These are phyloP conservation scores for Lepiota subincarnata DNA, from an alignment of 768 basidiomycete species.

Conservation along the genomic window DNA sequence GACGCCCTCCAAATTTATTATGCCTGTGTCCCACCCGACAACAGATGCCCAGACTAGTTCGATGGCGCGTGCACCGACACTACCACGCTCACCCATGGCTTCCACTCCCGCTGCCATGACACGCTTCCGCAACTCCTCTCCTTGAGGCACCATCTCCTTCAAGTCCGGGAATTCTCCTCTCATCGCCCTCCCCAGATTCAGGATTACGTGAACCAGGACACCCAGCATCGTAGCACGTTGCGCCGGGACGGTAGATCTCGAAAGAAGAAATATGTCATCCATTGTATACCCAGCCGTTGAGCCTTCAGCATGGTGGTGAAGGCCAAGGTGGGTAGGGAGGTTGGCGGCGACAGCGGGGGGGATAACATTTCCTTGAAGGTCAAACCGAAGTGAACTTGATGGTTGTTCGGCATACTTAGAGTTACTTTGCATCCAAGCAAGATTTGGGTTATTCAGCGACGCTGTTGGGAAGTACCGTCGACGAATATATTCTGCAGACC, in stretches of 20 bases:
- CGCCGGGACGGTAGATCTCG: slow-evolving; percentile 75
- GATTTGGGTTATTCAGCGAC: slow-evolving; percentile 61
- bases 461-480: slow-evolving; percentile 77
- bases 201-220: slow-evolving; percentile 58
- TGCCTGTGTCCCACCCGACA: slow-evolving; percentile 56
- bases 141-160: slow-evolving; percentile 33
- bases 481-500: slow-evolving; percentile 81
- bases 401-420: slow-evolving; percentile 23
- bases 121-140: slow-evolving; percentile 51
- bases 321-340: slow-evolving; percentile 79
- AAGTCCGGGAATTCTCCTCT: slow-evolving; percentile 33
- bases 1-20: slow-evolving; percentile 35
- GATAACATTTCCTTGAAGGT: slow-evolving; percentile 72
- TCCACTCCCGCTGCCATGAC: slow-evolving; percentile 65
- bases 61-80: slow-evolving; percentile 61
- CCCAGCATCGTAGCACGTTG: slow-evolving; percentile 83
- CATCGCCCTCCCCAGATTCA: slow-evolving; percentile 26
- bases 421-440: slow-evolving; percentile 70
- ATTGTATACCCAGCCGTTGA: slow-evolving; percentile 83
- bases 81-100: slow-evolving; percentile 61
- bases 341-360: slow-evolving; percentile 44
- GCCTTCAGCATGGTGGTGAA: slow-evolving; percentile 88
- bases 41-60: slow-evolving; percentile 73
- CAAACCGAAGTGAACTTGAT: slow-evolving; percentile 59
- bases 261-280: slow-evolving; percentile 77